Evolutionary conservation across 2,329 filamentous ascomycete species (phyloP), one percentile per base, ranked within the genome.

Genomic region (Pestalotiopsis sp.): DNA sequence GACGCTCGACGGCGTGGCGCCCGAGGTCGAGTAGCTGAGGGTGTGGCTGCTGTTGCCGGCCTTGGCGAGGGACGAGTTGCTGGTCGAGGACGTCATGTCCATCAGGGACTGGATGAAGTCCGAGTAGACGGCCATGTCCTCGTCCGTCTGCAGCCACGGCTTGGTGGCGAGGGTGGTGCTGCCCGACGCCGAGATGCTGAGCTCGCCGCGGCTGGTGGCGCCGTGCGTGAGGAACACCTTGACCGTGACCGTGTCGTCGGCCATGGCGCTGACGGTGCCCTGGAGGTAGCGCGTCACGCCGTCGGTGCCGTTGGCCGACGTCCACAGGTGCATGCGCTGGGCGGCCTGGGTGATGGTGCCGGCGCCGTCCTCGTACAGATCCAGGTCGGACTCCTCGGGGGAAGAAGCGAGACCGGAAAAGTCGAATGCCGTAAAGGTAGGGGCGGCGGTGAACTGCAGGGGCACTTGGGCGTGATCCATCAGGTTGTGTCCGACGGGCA

Each of bases 251-350:
- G 61, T 64, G 25, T 52, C 25, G 12, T 64, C 61, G 13, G n/a
- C 25, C 61, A 64, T 64, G 38, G 61, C 36, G 17, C 61, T 64
- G n/a, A 64, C 38, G 39, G 61, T 64, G 13, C 61, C 61, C 39
- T 64, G 52, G 41, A 65, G 64, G 64, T 65, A 65, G 64, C 45
- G 64, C n/a, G 64, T 57, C 5, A 41, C 41, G n/a, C 64, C 52
- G 12, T 64, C 61, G 20, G 61, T 64, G n/a, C 61, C 61, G n/a
- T 65, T 65, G 31, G 36, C 23, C 9, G 64, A 65, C 0, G 52
- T 65, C 64, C 52, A 65, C 23, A 65, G 12, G 64, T 65, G 64
- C 45, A 65, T 65, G 17, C 64, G 64, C 41, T 65, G 64, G 20
- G 64, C 64, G 12, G 64, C 64, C 20, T 58, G 61, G 12, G 64